These are phyloP conservation scores for Ilex paraguariensis DNA, from an alignment of 305 asterid genomes.

Conservation along the genomic window DNA sequence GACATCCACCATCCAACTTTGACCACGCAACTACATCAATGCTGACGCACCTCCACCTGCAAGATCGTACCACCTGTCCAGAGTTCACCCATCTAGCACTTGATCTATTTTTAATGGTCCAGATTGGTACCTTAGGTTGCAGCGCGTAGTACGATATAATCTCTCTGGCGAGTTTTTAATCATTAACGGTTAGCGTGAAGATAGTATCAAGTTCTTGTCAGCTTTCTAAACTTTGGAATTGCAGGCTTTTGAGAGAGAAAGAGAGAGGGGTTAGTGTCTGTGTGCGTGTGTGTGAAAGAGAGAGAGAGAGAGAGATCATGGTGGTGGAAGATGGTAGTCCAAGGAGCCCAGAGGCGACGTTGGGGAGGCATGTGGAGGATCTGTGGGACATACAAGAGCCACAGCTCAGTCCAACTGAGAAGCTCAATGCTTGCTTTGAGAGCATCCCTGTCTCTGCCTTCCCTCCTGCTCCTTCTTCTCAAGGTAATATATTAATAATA, in stretches of 20 bases:
- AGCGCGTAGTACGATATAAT: no score
- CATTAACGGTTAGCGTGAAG: no score
- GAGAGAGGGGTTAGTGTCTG: neutral
- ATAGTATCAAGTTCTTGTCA: no score
- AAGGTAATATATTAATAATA: conserved; percentile 31
- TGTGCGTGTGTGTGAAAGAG: conserved; percentile 9
- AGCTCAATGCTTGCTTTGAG: conserved; percentile 95
- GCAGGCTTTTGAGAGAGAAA: neutral
- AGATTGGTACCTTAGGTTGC: no score
- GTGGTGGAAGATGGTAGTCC: conserved; percentile 53
- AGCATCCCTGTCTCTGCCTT: conserved; percentile 92
- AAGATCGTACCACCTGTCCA: no score
- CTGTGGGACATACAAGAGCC: conserved; percentile 91
- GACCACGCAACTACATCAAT: no score
- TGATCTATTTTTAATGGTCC: no score
- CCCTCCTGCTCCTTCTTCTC: conserved; percentile 73
- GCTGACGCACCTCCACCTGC: no score
- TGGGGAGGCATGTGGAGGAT: conserved; percentile 95
- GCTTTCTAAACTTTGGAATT: no score
- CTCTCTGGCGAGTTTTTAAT: no score
- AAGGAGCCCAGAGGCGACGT: conserved; percentile 89
- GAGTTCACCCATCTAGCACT: no score
- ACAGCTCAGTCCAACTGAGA: conserved; percentile 89
- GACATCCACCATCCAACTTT: no score
- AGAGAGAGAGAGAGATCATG: conserved; percentile 26